Evolutionary conservation across 371 early-diverging fungal species (phyloP), one percentile per base, ranked within the genome.

Genomic region (Syncephalastrum monosporum): DNA sequence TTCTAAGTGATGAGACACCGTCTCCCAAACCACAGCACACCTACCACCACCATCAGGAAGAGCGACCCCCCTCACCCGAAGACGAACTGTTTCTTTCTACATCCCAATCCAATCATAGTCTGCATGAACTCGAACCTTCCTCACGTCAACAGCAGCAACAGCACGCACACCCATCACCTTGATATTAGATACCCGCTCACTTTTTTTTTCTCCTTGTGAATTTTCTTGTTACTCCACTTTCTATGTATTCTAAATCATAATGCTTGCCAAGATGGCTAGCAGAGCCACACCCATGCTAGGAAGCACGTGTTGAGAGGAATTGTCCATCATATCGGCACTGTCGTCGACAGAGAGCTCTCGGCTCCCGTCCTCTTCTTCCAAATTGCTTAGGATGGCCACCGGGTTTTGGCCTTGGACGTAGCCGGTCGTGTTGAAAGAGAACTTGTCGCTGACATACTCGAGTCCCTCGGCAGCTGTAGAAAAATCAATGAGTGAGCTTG

Each of bases 331-430:
- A 12, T 33, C 38, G 10, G 6, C 10, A 16, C 45, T 41, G 6
- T 57, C 50, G 24, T 56, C 48, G 3, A 25, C 56, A 4, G 47
- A 56, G 6, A 56, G 41, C 23, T 38, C 56, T 3, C 27, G 56
- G 10, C 8, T 33, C 14, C 16, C 33, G 43, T 46, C 33, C 19
- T 46, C 47, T n/a, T 56, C 48, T 3, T 16, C 27, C 24, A 48
- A 6, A 21, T 41, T 48, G 14, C 12, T 38, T 14, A 56, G 3
- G 17, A 56, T 56, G 17, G 14, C 21, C 6, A 54, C 23, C 25
- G 54, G 50, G 14, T 54, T 49, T 27, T 70, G 65, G 23, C 74
- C 74, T 27, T 67, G 72, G 44, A 55, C 62, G 57, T 69, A 72
- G 33, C 69, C 65, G 10, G 53, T 47, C 14, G 57, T 64, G 17